These are phyloP conservation scores for Pichia insulana DNA, from an alignment of 805 yeast species.

Conservation along the genomic window DNA sequence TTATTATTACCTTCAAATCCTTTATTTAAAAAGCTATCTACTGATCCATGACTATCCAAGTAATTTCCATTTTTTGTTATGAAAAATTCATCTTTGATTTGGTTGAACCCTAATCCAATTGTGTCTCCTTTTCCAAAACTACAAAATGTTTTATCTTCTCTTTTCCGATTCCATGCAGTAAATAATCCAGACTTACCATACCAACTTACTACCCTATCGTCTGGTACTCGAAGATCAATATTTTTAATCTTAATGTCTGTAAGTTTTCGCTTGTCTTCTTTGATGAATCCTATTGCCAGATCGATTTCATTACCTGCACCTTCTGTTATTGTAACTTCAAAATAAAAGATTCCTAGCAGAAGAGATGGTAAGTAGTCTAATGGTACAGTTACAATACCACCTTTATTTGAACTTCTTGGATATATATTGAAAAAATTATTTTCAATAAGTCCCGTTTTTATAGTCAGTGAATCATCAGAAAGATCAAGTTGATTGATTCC, in stretches of 20 bases:
- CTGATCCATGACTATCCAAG: conserved; percentile 38
- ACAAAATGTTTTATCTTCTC: conserved; percentile 32
- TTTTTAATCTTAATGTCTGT: conserved; percentile 4
- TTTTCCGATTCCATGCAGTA: conserved; percentile 29
- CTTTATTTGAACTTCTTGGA: conserved; percentile 6
- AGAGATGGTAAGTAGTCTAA: conserved; percentile 2
- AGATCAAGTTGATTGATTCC: not conserved
- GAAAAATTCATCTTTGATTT: conserved; percentile 52
- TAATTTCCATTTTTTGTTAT: conserved; percentile 75
- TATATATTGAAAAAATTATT: conserved; percentile 5
- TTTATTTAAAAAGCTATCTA: conserved; percentile 5
- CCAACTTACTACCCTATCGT: conserved; percentile 41
- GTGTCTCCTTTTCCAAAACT: conserved; percentile 50
- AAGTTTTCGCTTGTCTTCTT: conserved; percentile 13
- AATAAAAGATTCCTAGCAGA: conserved; percentile 41
- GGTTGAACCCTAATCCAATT: conserved; percentile 81
- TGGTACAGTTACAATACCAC: conserved; percentile 1
- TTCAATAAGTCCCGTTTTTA: conserved; percentile 2
- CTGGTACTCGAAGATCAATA: conserved; percentile 39
- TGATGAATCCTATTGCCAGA: conserved; percentile 38
- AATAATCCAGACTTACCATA: conserved; percentile 44
- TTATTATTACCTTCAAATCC: conserved; percentile 6
- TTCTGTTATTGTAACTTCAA: conserved; percentile 35
- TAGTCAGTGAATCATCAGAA: not conserved
- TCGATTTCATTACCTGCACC: conserved; percentile 31